phyloP scores from a whole-genome alignment of 257 asterid species.

The Salvia splendens region DNA sequence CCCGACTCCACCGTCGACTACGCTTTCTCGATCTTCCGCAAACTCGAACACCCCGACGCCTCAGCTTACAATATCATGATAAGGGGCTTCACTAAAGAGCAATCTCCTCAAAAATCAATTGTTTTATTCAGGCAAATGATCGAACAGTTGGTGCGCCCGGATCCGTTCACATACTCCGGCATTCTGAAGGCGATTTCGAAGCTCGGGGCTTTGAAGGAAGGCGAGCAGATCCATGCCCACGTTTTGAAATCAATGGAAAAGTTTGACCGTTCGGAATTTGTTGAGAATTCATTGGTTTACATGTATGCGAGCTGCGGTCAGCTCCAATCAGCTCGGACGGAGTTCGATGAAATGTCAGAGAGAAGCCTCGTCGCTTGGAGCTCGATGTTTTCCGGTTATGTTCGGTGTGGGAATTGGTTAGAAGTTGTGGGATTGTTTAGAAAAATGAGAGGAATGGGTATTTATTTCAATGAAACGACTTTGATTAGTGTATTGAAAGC shows the following conservation, averaged over 20 bases:
- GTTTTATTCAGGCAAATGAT: conserved; percentile 45
- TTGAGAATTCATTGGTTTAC: conserved; percentile 44
- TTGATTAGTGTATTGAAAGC: conserved; percentile 48
- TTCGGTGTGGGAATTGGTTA: conserved; percentile 37
- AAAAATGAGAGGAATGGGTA: conserved; percentile 31
- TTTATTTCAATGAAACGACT: conserved; percentile 36
- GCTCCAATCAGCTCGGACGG: conserved; percentile 33
- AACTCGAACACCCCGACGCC: conserved; percentile 41
- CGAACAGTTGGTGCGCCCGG: conserved; percentile 38
- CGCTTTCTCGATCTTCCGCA: conserved; percentile 42
- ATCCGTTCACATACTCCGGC: conserved; percentile 39
- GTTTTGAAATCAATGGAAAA: conserved; percentile 30
- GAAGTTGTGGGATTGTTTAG: conserved; percentile 39
- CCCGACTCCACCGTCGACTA: conserved; percentile 41
- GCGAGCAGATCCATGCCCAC: conserved; percentile 48
- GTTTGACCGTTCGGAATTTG: conserved; percentile 28
- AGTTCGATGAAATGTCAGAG: conserved; percentile 45
- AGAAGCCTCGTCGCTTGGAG: conserved; percentile 45
- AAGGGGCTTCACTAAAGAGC: conserved; percentile 41
- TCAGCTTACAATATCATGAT: conserved; percentile 53
- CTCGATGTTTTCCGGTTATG: conserved; percentile 49
- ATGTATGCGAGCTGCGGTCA: conserved; percentile 46
- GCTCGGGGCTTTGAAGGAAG: conserved; percentile 41
- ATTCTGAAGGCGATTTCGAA: conserved; percentile 49
- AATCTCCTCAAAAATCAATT: conserved; percentile 39